Base-by-base conservation (phyloP, 2,329 filamentous ascomycete species). In the Paracorniculantispora psalliotae region DNA sequence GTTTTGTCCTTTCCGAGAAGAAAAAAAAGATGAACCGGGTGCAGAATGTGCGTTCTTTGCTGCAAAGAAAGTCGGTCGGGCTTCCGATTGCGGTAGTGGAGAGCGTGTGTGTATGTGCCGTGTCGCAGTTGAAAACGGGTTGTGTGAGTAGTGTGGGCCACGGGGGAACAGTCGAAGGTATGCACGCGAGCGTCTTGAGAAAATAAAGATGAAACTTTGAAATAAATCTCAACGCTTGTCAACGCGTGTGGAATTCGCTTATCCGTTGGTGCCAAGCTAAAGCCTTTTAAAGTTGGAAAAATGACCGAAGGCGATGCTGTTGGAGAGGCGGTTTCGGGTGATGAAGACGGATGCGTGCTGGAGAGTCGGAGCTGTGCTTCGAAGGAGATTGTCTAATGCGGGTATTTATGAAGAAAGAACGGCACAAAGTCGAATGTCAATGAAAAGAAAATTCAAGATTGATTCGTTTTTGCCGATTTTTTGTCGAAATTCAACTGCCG, bases 31-130 rank as follows among this genome's bases (percentile, higher is more conserved):
- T 23, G 9, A n/a, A 28, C 28, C 28, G 26, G 19, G 9, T 4
- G 53, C 21, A 25, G 21, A 43, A 56, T 37, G 53, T 25, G 43
- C 39, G 39, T n/a, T n/a, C n/a, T n/a, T n/a, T n/a, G n/a, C n/a
- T 37, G 53, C 30, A 19, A 41, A 9, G 47, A 23, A 17, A 33
- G 39, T 13, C 13, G 26, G 33, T 39, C 25, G 39, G 39, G 41
- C 47, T 59, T 54, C 57, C 57, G 57, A 59, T 59, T 59, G 57
- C 57, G 57, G 57, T 21, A 39, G 50, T 48, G 57, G 49, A 26
- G 37, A 43, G 44, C 10, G n/a, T 12, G 17, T 6, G 47, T 28
- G 25, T 25, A 46, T 12, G 48, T 48, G 48, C 35, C n/a, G 30
- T 35, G 43, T 17, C 26, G 50, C 52, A 25, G 57, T 59, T 48